Conservation (phyloP, 257 asterid genomes). For the Solanum peruvianum region DNA sequence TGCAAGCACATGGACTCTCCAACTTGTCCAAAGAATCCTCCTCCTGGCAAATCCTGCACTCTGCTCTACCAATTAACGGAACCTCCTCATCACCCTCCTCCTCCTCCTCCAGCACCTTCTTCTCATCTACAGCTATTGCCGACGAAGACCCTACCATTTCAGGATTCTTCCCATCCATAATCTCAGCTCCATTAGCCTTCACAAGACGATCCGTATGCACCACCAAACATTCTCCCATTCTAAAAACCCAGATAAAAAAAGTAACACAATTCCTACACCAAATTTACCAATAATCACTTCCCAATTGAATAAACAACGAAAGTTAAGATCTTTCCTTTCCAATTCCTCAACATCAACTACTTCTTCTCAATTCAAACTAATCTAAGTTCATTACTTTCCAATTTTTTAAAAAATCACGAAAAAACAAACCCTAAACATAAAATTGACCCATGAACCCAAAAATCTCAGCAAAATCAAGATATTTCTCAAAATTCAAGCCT, state of each 20-base stretch:
- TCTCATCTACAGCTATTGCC: conserved; percentile 19
- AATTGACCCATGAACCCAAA: neutral
- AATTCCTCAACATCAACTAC: neutral
- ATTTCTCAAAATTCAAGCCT: neutral
- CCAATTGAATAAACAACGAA: neutral
- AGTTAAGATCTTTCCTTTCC: neutral
- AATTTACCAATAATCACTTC: conserved; percentile 8
- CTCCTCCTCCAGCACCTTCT: neutral
- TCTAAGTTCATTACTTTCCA: neutral
- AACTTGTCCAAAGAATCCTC: conserved; percentile 75
- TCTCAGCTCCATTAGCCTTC: conserved; percentile 22
- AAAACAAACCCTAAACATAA: neutral
- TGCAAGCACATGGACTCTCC: conserved; percentile 92
- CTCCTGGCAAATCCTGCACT: conserved; percentile 98
- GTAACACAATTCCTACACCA: neutral
- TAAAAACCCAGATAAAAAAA: conserved; percentile 14
- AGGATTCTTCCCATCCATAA: conserved; percentile 22
- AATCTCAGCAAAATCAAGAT: neutral
- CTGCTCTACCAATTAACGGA: conserved; percentile 62
- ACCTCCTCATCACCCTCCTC: conserved; percentile 48
- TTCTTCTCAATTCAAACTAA: neutral
- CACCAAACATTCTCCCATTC: conserved; percentile 55
- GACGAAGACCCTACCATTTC: conserved; percentile 53
- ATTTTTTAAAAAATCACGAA: neutral
- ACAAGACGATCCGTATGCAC: conserved; percentile 36